These are phyloP conservation scores for Zelopaecilomyces penicillatus DNA, from an alignment of 2,329 filamentous ascomycete genomes.

Conservation along the genomic window DNA sequence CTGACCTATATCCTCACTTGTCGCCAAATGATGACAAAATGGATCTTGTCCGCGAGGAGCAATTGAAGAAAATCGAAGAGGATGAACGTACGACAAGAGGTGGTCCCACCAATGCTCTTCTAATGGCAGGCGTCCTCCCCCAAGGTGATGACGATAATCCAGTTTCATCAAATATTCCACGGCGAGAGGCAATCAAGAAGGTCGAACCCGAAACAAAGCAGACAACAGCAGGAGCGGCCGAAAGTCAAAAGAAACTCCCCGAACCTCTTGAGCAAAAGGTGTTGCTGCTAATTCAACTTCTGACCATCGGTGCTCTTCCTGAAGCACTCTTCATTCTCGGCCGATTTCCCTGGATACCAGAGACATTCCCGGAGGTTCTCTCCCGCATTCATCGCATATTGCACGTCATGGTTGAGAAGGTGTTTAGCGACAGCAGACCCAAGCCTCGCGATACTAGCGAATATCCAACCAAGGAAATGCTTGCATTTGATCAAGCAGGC, in stretches of 20 bases:
- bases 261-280: slow-evolving; percentile 86
- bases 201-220: slow-evolving; percentile 45
- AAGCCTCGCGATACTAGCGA: slow-evolving; percentile 20
- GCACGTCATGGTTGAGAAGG: slow-evolving; percentile 70
- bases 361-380: slow-evolving; percentile 73
- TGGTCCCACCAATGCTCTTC: slow-evolving; percentile 70
- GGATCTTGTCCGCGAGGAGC: slow-evolving; percentile 61
- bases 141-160: slow-evolving; percentile 61
- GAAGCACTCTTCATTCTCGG: slow-evolving; percentile 90
- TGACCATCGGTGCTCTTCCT: slow-evolving; percentile 85
- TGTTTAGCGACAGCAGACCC: slow-evolving; percentile 46
- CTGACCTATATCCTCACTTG: slow-evolving; percentile 85
- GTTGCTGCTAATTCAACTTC: slow-evolving; percentile 69
- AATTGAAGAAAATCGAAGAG: slow-evolving; percentile 68
- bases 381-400: slow-evolving; percentile 77
- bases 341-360: slow-evolving; percentile 84
- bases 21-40: slow-evolving; percentile 80
- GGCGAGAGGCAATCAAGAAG: slow-evolving; percentile 45
- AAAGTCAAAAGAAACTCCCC: slow-evolving; percentile 46
- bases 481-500: slow-evolving; percentile 54
- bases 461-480: slow-evolving; percentile 36
- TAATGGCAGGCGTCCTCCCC: slow-evolving; percentile 75
- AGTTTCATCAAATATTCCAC: slow-evolving; percentile 27
- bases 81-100: slow-evolving; percentile 65
- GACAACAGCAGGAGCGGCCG: slow-evolving; percentile 30